phyloP scores from a whole-genome alignment of 192 early-diverging fungal species.

The Chytriomyces sp. region DNA sequence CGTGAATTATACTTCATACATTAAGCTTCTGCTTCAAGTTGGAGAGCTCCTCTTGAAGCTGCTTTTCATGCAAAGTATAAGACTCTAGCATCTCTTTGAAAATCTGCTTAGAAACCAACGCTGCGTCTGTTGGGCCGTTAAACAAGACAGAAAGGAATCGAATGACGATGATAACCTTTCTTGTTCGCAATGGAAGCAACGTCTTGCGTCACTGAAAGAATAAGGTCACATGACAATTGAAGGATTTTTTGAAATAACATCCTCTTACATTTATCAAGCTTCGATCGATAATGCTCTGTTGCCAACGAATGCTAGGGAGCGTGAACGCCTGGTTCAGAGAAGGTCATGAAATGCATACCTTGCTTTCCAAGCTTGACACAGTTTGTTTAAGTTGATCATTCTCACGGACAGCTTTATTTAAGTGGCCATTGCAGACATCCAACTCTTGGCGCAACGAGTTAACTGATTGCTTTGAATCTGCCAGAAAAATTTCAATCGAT shows the following conservation, averaged over 20 bases:
- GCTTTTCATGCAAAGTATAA: slow-evolving; percentile 15
- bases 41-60: slow-evolving; percentile 5
- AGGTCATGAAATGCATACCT: too few species aligned
- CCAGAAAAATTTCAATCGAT: too few species aligned
- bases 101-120: not conserved
- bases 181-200: not conserved
- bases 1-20: too few species aligned
- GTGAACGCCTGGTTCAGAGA: too few species aligned
- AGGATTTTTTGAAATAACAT: not conserved
- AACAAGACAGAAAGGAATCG: not conserved
- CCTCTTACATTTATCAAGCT: slow-evolving; percentile 4
- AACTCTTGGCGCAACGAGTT: too few species aligned
- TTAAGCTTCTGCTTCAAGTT: too few species aligned
- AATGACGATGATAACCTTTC: not conserved
- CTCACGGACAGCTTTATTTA: too few species aligned
- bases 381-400: too few species aligned
- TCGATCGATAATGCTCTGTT: slow-evolving; percentile 6
- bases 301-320: not conserved
- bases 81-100: slow-evolving; percentile 23
- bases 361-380: too few species aligned
- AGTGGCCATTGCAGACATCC: too few species aligned
- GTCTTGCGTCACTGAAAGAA: slow-evolving; percentile 2
- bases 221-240: not conserved
- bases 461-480: too few species aligned
- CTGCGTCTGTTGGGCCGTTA: not conserved